These are phyloP conservation scores for Allantophomopsis cytisporea DNA, from an alignment of 2,329 filamentous ascomycete genomes.

Conservation along the genomic window DNA sequence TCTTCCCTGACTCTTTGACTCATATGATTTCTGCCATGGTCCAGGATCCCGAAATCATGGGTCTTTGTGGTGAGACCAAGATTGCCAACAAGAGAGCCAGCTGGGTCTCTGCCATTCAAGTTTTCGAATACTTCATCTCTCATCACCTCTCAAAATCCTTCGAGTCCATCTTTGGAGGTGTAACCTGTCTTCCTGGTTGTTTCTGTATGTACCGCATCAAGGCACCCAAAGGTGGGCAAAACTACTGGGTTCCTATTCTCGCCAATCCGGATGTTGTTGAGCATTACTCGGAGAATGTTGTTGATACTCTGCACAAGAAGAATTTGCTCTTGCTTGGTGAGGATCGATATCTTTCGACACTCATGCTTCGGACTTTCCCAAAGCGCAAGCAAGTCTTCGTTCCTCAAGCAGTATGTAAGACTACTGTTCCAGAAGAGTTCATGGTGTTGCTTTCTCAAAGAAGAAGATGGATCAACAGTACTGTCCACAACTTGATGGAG, in stretches of 20 bases:
- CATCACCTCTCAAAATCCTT: constrained; percentile 96
- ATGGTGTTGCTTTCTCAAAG: constrained; percentile 86
- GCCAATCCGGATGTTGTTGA: constrained; percentile 98
- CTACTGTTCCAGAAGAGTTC: constrained; percentile 86
- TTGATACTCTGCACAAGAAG: constrained; percentile 97
- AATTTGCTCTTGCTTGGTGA: constrained; percentile 84
- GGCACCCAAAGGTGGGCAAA: constrained; percentile 92
- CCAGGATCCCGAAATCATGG: constrained; percentile 98
- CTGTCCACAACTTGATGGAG: constrained; percentile 97
- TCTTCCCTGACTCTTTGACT: constrained; percentile 94
- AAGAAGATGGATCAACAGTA: constrained; percentile 98
- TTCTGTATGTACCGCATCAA: constrained; percentile 99
- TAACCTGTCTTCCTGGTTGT: constrained; percentile 94
- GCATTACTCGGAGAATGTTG: constrained; percentile 98
- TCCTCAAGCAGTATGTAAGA: constrained; percentile 97
- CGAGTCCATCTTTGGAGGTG: constrained; percentile 96
- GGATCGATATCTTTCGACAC: constrained; percentile 87
- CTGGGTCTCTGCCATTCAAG: constrained; percentile 97
- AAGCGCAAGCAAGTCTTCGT: constrained; percentile 99
- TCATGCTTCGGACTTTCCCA: constrained; percentile 97
- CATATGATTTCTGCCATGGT: constrained; percentile 99
- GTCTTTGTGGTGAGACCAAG: constrained; percentile 96
- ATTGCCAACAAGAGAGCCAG: constrained; percentile 94
- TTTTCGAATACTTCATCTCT: constrained; percentile 99
- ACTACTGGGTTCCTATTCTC: constrained; percentile 98